phyloP scores from a whole-genome alignment of 2,329 filamentous ascomycete genomes.

The Aspergillus bombycis region DNA sequence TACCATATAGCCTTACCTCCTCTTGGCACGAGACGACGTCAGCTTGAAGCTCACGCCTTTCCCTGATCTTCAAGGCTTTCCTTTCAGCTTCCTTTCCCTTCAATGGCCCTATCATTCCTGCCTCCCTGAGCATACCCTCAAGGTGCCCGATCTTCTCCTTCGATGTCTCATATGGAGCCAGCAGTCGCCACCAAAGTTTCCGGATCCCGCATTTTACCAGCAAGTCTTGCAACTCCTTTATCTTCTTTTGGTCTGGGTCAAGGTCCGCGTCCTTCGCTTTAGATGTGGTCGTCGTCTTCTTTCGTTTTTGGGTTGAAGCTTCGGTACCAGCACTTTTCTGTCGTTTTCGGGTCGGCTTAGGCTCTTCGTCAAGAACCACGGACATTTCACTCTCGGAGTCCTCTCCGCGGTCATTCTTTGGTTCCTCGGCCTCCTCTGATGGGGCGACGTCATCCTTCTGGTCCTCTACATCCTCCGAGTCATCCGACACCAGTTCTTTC shows the following conservation, averaged over 20 bases:
- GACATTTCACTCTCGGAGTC: constrained; percentile 69
- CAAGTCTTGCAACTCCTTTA: constrained; percentile 86
- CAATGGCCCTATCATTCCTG: constrained; percentile 65
- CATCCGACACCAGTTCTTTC: constrained; percentile 13
- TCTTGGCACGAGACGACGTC: constrained; percentile 85
- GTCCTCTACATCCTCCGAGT: constrained; percentile 18
- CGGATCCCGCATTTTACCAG: constrained; percentile 88
- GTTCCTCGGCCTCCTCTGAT: constrained; percentile 21
- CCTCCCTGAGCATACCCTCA: constrained; percentile 74
- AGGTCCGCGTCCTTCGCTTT: constrained; percentile 51
- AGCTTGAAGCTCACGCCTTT: constrained; percentile 77
- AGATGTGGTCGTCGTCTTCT: constrained; percentile 33
- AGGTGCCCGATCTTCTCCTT: constrained; percentile 84
- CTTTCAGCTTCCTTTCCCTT: constrained; percentile 82
- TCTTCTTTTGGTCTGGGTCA: constrained; percentile 72
- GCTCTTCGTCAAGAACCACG: constrained; percentile 73
- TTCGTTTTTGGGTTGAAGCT: constrained; percentile 29
- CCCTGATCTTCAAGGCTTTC: constrained; percentile 84
- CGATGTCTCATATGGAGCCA: constrained; percentile 73
- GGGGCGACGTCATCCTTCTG: constrained; percentile 17
- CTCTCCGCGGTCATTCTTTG: constrained; percentile 44
- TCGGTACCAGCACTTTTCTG: constrained; percentile 35
- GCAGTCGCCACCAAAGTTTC: constrained; percentile 86
- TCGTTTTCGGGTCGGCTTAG: constrained; percentile 60
- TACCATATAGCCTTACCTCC: constrained; percentile 79